Percentiles rank a stretch among this genome's conserved stretches.
Evolutionary conservation across 148 eudicot genomes (phyloP).

Genomic region (Spergularia bocconei): DNA sequence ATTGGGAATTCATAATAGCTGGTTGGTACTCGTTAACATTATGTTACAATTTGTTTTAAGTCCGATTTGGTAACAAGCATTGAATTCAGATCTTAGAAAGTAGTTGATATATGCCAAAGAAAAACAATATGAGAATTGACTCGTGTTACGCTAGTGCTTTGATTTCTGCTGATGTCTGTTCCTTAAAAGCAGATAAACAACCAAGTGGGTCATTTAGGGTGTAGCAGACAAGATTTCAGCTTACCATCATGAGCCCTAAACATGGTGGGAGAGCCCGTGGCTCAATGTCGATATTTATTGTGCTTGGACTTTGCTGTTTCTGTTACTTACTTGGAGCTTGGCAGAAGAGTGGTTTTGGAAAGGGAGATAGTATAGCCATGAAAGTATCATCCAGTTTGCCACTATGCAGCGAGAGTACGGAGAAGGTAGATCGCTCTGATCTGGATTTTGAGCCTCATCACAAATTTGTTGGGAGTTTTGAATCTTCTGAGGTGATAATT

Average conservation of each 20-base stretch:
- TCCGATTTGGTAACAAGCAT: neutral
- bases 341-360: conserved; percentile 58
- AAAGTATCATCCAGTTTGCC: conserved; percentile 31
- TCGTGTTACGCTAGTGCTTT: neutral
- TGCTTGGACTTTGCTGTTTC: conserved; percentile 64
- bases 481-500: conserved; percentile 45
- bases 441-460: conserved; percentile 61
- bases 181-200: conserved; percentile 8
- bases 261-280: conserved; percentile 44
- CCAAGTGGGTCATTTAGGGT: conserved; percentile 1
- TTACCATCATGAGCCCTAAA: conserved; percentile 49
- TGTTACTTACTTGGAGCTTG: conserved; percentile 63
- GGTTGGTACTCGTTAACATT: neutral
- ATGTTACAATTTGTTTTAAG: neutral
- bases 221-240: conserved; percentile 4
- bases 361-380: conserved; percentile 51
- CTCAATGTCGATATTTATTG: conserved; percentile 48
- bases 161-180: conserved; percentile 11
- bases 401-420: conserved; percentile 36
- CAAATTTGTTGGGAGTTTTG: conserved; percentile 34
- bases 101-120: neutral
- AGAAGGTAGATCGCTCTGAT: conserved; percentile 17
- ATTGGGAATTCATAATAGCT: neutral
- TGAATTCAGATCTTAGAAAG: neutral
- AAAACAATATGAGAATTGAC: neutral